Conservation (phyloP, 352 stramenopile species). For the Elongisporangium senticosum region DNA sequence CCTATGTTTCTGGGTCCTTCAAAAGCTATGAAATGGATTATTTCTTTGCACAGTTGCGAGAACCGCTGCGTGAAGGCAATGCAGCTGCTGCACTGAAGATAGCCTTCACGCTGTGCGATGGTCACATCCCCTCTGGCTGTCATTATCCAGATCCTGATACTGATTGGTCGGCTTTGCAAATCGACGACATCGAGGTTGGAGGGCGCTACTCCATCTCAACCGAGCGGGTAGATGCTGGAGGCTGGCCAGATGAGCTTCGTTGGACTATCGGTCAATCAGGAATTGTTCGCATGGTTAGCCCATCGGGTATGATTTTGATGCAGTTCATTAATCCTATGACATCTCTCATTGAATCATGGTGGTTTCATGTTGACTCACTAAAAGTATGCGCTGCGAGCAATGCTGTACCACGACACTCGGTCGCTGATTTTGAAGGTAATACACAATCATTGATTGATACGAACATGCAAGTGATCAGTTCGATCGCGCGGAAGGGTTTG, state of each 20-base stretch:
- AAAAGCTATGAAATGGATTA: conserved; percentile 88
- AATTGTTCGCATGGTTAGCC: conserved; percentile 38
- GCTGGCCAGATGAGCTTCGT: conserved; percentile 46
- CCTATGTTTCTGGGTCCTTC: conserved; percentile 75
- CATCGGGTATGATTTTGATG: conserved; percentile 53
- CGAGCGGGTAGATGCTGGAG: conserved; percentile 22
- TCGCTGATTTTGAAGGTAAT: conserved; percentile 36
- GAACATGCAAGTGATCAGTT: conserved; percentile 48
- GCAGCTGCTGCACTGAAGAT: conserved; percentile 72
- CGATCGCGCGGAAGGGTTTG: conserved; percentile 48
- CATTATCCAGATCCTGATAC: conserved; percentile 76
- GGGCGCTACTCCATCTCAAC: conserved; percentile 42
- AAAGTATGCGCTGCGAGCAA: conserved; percentile 10
- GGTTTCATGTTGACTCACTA: conserved; percentile 60
- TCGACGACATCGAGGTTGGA: conserved; percentile 72
- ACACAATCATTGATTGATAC: conserved; percentile 24
- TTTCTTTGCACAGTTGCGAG: conserved; percentile 76
- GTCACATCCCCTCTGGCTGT: conserved; percentile 69
- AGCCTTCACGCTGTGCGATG: conserved; percentile 72
- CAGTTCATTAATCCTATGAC: conserved; percentile 51
- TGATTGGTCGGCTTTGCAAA: conserved; percentile 68
- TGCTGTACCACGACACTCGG: conserved; percentile 28
- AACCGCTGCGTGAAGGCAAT: conserved; percentile 72
- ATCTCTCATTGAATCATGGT: conserved; percentile 55
- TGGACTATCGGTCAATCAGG: conserved; percentile 65